Base-by-base conservation (phyloP, 108 stramenopile species). In the Pseudonitzschia pungens region DNA sequence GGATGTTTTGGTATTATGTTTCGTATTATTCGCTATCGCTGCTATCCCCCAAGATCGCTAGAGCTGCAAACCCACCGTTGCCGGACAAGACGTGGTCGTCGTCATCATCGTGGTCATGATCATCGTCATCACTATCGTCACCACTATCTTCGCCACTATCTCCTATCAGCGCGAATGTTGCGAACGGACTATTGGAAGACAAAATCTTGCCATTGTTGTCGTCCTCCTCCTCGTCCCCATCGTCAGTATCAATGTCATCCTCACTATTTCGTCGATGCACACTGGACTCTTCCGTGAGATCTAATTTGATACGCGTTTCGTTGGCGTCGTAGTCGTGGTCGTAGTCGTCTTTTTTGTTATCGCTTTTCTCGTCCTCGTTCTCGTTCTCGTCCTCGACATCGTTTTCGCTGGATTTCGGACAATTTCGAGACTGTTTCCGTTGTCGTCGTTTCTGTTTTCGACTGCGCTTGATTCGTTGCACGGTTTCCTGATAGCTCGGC, bases 361-460 rank as follows among this genome's bases (percentile, higher is more conserved):
- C 1, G 7, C 45, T 48, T 18, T 1, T 48, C 45, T 10, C 14
- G 10, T 48, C 18, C 14, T 48, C 45, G 1, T 12, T 11, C 9
- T 48, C 45, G 16, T 11, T 14, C 2, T 48, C 45, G 45, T 48
- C 14, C 10, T 48, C 54, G 24, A 2, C 24, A 2, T 1, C 54
- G 10, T 3, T n/a, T 51, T 51, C n/a, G n/a, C n/a, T n/a, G n/a
- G n/a, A n/a, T 53, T 53, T 53, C 52, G 52, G 9, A 5, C 18
- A 18, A 5, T 53, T 20, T 24, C 54, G 54, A 10, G n/a, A 20
- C 2, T 5, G 12, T 20, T 55, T 12, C 4, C 54, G 54, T 24
- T 55, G 54, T 2, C 54, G 54, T 24, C 54, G n/a, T 26, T 55
- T 55, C 24, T 55, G 54, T 55, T 55, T 55, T 26, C 54, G 54